phyloP scores from a whole-genome alignment of 805 yeast species.

The Lachancea kluyveri region DNA sequence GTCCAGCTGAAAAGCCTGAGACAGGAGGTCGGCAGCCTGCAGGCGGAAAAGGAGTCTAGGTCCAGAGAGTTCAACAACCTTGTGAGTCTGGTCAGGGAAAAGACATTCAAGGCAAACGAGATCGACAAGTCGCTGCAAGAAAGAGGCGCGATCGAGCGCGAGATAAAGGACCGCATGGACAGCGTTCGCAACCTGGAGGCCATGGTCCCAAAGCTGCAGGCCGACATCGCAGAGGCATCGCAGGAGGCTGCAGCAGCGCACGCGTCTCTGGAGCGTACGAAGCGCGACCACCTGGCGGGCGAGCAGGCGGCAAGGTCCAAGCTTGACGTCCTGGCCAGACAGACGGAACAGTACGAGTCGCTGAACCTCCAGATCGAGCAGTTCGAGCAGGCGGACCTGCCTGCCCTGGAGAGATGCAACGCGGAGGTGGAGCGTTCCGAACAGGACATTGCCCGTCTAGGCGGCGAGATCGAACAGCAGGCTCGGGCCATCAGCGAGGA shows the following conservation, averaged over 20 bases:
- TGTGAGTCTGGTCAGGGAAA: conserved; percentile 19
- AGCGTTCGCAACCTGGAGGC: conserved; percentile 11
- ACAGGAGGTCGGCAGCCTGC: conserved; percentile 19
- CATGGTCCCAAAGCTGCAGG: conserved; percentile 7
- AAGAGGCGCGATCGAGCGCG: conserved; percentile 11
- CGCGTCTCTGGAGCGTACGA: background rate
- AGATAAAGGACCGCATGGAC: conserved; percentile 9
- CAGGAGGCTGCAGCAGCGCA: conserved; percentile 2
- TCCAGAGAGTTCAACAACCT: conserved; percentile 18
- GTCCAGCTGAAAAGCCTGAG: conserved; percentile 18
- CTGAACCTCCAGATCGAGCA: conserved; percentile 10
- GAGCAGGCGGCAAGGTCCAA: conserved; percentile 3
- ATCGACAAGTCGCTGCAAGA: conserved; percentile 18
- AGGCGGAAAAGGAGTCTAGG: conserved; percentile 21
- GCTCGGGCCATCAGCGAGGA: conserved; percentile 26
- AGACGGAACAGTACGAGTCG: conserved; percentile 19
- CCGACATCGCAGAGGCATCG: conserved; percentile 6
- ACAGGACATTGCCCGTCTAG: conserved; percentile 15
- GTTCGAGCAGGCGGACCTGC: conserved; percentile 10
- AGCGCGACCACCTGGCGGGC: conserved; percentile 1
- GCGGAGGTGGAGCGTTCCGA: conserved; percentile 16
- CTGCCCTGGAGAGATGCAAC: conserved; percentile 16
- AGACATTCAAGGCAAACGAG: conserved; percentile 14
- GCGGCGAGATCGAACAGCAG: conserved; percentile 18
- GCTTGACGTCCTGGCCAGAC: conserved; percentile 5